Conservation (phyloP, 2,329 filamentous ascomycete genomes). For the Metarhizium brunneum region DNA sequence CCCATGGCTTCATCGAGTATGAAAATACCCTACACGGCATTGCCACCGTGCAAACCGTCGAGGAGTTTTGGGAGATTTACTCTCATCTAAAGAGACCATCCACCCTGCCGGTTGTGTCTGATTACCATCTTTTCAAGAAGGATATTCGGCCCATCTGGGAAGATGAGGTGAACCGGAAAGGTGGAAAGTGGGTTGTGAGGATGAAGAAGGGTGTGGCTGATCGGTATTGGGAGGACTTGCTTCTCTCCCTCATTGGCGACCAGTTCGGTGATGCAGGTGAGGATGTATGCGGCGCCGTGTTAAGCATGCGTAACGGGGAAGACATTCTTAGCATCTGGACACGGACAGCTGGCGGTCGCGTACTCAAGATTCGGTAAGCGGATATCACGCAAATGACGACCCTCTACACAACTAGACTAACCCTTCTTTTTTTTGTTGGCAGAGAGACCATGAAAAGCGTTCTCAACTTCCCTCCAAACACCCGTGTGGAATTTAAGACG, state of each 20-base stretch:
- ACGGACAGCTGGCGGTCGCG: constrained; percentile 81
- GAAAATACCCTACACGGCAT: constrained; percentile 91
- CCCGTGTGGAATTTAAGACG: constrained; percentile 88
- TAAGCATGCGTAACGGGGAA: constrained; percentile 90
- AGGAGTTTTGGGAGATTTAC: constrained; percentile 89
- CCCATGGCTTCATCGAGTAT: constrained; percentile 78
- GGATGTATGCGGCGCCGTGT: constrained; percentile 88
- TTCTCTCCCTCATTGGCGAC: constrained; percentile 85
- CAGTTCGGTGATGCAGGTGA: constrained; percentile 89
- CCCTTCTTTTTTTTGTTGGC: background rate
- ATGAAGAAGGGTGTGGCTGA: constrained; percentile 96
- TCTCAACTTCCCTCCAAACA: constrained; percentile 77
- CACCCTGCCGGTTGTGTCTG: constrained; percentile 78
- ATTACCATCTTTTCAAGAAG: constrained; percentile 97
- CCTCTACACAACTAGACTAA: background rate
- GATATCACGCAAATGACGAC: background rate
- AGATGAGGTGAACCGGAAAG: constrained; percentile 91
- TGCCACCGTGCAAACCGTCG: constrained; percentile 69
- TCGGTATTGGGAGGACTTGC: constrained; percentile 91
- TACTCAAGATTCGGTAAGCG: constrained; percentile 86
- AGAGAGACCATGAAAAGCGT: constrained; percentile 93
- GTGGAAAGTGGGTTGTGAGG: constrained; percentile 95
- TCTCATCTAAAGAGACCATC: constrained; percentile 85
- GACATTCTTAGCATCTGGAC: constrained; percentile 98
- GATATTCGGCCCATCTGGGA: constrained; percentile 97